These are phyloP conservation scores for Phragmites australis DNA, from an alignment of 176 grass and related monocot genomes.

Conservation along the genomic window DNA sequence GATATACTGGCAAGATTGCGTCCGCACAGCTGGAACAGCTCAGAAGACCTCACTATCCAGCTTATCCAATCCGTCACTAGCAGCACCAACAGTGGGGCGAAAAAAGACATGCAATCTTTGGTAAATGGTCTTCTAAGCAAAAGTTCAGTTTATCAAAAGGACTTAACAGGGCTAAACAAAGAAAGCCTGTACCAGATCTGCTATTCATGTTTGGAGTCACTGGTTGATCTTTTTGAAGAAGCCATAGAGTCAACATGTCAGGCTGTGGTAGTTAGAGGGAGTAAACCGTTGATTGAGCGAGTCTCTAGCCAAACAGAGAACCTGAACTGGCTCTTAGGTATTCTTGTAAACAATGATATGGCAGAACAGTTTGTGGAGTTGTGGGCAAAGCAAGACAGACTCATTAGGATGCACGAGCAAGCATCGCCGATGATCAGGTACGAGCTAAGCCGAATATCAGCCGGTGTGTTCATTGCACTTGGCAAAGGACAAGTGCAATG, in stretches of 20 bases:
- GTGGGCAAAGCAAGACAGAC: conserved; percentile 69
- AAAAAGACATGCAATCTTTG: conserved; percentile 86
- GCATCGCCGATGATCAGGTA: conserved; percentile 78
- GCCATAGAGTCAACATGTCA: conserved; percentile 24
- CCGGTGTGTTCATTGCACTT: conserved; percentile 60
- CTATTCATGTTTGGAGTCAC: conserved; percentile 56
- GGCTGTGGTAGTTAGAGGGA: not conserved
- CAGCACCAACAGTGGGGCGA: conserved; percentile 54
- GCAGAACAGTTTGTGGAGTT: conserved; percentile 75
- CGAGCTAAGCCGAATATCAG: conserved; percentile 78
- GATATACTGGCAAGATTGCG: conserved; percentile 65
- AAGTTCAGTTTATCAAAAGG: conserved; percentile 79
- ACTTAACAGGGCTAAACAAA: conserved; percentile 54
- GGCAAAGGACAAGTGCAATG: conserved; percentile 78
- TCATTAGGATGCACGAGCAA: conserved; percentile 57
- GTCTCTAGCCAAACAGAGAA: conserved; percentile 74
- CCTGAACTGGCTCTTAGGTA: conserved; percentile 73
- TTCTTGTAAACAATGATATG: conserved; percentile 70
- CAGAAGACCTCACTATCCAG: conserved; percentile 52
- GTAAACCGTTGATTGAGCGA: conserved; percentile 61
- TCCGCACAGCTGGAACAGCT: conserved; percentile 33
- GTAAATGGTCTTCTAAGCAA: conserved; percentile 66
- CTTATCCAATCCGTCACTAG: conserved; percentile 64
- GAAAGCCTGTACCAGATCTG: conserved; percentile 65
- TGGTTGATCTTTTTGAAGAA: conserved; percentile 62